Percentiles rank a stretch among this genome's conserved stretches.
Conservation (phyloP, 2,329 filamentous ascomycete genomes). For the Fusarium cyanostomum region DNA sequence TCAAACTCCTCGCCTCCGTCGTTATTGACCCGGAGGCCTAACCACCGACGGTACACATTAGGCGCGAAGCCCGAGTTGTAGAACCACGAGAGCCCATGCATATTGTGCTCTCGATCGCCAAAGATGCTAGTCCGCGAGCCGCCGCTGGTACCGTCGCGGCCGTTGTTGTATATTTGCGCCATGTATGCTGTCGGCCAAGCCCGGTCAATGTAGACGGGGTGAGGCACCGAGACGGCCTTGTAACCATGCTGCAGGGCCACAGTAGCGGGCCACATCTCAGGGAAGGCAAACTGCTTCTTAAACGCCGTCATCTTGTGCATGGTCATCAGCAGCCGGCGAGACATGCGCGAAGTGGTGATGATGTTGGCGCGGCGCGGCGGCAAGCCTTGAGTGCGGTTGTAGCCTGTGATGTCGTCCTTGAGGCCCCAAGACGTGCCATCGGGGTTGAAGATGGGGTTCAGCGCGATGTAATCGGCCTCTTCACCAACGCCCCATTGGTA, state of each 20-base stretch:
- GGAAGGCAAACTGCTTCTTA: constrained; percentile 89
- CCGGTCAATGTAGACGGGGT: constrained; percentile 88
- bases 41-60: constrained; percentile 85
- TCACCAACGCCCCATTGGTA: constrained; percentile 90
- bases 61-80: constrained; percentile 86
- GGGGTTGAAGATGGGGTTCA: constrained; percentile 93
- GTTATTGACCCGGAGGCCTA: constrained; percentile 82
- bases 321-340: constrained; percentile 77
- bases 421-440: constrained; percentile 87
- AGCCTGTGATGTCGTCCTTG: constrained; percentile 83
- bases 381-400: constrained; percentile 70
- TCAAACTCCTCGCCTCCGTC: constrained; percentile 83
- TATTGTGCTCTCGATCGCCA: constrained; percentile 88
- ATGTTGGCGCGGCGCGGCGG: constrained; percentile 83
- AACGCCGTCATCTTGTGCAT: constrained; percentile 93
- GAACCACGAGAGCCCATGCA: constrained; percentile 89
- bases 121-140: constrained; percentile 77
- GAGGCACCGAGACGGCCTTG: constrained; percentile 91
- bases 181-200: constrained; percentile 85
- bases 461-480: constrained; percentile 89
- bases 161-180: constrained; percentile 82
- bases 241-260: constrained; percentile 89
- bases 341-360: constrained; percentile 88
- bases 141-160: constrained; percentile 78
- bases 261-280: constrained; percentile 95